Evolutionary conservation across 2,329 filamentous ascomycete genomes (phyloP), one percentile per base, ranked within the genome.

Genomic region (Blumeria graminis): DNA sequence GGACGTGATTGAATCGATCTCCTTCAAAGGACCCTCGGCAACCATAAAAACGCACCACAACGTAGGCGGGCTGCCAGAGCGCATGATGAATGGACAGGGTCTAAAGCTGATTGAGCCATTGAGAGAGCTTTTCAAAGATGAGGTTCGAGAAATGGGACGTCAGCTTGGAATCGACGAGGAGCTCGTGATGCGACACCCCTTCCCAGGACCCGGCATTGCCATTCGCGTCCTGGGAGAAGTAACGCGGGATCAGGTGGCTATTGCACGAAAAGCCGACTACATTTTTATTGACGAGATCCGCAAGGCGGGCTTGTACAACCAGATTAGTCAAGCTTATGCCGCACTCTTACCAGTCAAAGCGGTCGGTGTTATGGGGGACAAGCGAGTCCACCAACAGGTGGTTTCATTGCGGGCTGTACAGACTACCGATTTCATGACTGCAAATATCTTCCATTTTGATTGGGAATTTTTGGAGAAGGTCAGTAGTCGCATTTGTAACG

Each of bases 101-200:
- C 60, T 85, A 51, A 81, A 84, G 69, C 73, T 86, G 38, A 84
- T 92, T 59, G 85, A 93, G 70, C 85, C 85, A 1, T 76, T 92
- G 0, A 74, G 84, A 46, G 80, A 86, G 65, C 72, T 92, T 34
- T 90, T 89, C 76, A 92, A 92, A 68, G 84, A 92, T 63, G 85
- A 92, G 70, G 85, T 87, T 32, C 75, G 84, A 58, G 70, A 74
- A 55, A 70, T 89, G 3, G 84, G 85, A 36, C 78, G 76, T 14
- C 73, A 84, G 59, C 73, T 89, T 3, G 80, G 80, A 32, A 85
- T 89, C 58, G 74, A 79, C 54, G 75, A 84, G 59, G 76, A 85
- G n/a, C 78, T 90, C 7, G 81, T 90, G 56, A 84, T 80, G 78
- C 73, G 85, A 35, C 84, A 88, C 65, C 83, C 84, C 28, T 88